Evolutionary conservation across 352 stramenopile species (phyloP), one percentile per base, ranked within the genome.

Genomic region (Phytophthora pinifolia): DNA sequence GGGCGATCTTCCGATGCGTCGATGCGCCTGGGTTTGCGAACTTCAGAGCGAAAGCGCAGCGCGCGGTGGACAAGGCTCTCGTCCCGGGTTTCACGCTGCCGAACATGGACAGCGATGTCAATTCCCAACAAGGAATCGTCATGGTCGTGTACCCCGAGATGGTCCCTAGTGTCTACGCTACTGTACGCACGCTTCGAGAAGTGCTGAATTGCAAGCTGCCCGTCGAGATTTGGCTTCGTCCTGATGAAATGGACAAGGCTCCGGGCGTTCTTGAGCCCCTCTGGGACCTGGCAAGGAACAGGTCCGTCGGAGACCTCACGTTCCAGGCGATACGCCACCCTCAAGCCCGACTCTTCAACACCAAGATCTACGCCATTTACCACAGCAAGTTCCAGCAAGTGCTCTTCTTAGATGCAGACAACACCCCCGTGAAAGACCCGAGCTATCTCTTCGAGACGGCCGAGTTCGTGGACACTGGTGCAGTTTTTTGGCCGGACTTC

Each of bases 401-500:
- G 22, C 48, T 84, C n/a, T 80, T 86, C 45, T 47, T 86, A 33
- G 76, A 84, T 46, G 70, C 72, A 25, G 76, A 86, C 53, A 86
- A 86, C 33, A 39, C 77, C 14, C 70, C 70, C 1, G 71, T 66
- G 33, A 51, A 42, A 20, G 69, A 86, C 29, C 74, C 76, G 15
- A 83, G 59, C 1, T 81, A 75, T 33, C 39, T 85, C 17, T 84
- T 86, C 69, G 48, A 74, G 42, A 52, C 57, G 9, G 22, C 14
- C 0, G 43, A 51, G 15, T 65, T 65, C 17, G 22, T 39, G 5
- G 39, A 52, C 27, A 56, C 49, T 31, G 57, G 57, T 9, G 57
- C 57, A 25, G 9, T 65, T n/a, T 65, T 65, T 27, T 65, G 57
- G 57, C 57, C 57, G 9, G 57, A 65, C 18, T 65, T 44, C 22